A percentile compares a stretch with the other conserved stretches of the same genome.
phyloP scores from a whole-genome alignment of 1,284 basidiomycete species.

The Cystobasidiaceae sp. region DNA sequence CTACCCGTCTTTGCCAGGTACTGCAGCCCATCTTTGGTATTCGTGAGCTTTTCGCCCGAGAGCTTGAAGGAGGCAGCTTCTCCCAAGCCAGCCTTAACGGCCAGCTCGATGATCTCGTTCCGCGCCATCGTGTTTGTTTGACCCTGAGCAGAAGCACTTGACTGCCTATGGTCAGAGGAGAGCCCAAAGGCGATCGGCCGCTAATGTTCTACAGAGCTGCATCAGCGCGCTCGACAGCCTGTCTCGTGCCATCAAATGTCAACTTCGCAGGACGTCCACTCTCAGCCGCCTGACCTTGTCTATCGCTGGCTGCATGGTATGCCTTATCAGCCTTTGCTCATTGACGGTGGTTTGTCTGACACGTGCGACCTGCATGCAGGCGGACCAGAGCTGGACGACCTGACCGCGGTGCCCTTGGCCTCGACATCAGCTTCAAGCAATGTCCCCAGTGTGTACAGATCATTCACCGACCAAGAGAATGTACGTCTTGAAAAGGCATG shows the following conservation, averaged over 20 bases:
- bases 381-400: conserved; percentile 26
- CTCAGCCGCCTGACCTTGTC: conserved; percentile 1
- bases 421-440: not conserved
- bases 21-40: not conserved
- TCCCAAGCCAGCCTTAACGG: conserved; percentile 22
- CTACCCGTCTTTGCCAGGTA: conserved; percentile 13
- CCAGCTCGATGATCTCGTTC: not conserved
- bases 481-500: conserved; percentile 35
- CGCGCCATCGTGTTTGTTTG: not conserved
- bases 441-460: conserved; percentile 32
- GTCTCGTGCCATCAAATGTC: not conserved
- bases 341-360: no score
- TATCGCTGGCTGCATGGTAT: conserved; percentile 30
- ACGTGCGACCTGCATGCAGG: no score
- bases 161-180: no score
- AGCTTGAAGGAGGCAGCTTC: conserved; percentile 3
- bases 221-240: no score
- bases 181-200: no score
- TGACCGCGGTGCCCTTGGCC: conserved; percentile 13
- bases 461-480: conserved; percentile 41
- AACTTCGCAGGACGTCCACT: not conserved
- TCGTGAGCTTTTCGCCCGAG: not conserved
- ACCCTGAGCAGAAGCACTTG: no score
- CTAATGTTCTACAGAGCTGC: no score
- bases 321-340: not conserved